Base-by-base conservation (phyloP, 2,329 filamentous ascomycete genomes). In the Claviceps humidiphila region DNA sequence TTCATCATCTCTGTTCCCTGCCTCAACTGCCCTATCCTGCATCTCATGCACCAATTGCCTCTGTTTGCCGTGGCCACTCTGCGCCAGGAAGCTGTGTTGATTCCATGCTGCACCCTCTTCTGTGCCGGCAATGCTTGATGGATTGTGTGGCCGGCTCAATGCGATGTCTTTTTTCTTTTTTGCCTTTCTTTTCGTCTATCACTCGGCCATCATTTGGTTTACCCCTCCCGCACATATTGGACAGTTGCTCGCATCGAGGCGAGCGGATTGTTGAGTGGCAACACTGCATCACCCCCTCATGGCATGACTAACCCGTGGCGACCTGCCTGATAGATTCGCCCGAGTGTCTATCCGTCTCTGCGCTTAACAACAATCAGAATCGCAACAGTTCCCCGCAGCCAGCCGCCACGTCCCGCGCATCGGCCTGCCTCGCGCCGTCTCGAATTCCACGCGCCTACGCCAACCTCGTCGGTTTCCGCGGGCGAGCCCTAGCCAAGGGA, bases 401-500 rank as follows among this genome's bases (percentile, higher is more conserved):
- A 60, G 60, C 61, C 55, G 58, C 57, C 58, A 56, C 61, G 55
- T 57, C 53, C 51, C 55, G 56, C 60, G 57, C 63, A 62, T 60
- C 62, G 58, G 61, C 58, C 57, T 57, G 58, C 60, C 54, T 56
- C 56, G 8, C 55, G 54, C 56, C 56, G 59, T 58, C 56, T 55
- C 58, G 52, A 45, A 22, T 54, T 55, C 51, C 54, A 55, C 59
- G 54, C 62, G 58, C 60, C 56, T 56, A 59, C 52, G 49, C 50
- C 47, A 47, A 46, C 37, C 51, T 53, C 58, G 53, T 57, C 59
- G 58, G 58, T 62, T 63, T 60, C 62, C 61, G 65, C 65, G 67
- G 69, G 69, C 71, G 68, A 67, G 67, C 58, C 58, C 60, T 63
- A 60, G 58, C 58, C 56, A 60, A 61, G 64, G 68, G 63, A 66